Percentiles rank a stretch among this genome's conserved stretches.
phyloP scores from a whole-genome alignment of 2,329 filamentous ascomycete species.

The Penicillium sp. region DNA sequence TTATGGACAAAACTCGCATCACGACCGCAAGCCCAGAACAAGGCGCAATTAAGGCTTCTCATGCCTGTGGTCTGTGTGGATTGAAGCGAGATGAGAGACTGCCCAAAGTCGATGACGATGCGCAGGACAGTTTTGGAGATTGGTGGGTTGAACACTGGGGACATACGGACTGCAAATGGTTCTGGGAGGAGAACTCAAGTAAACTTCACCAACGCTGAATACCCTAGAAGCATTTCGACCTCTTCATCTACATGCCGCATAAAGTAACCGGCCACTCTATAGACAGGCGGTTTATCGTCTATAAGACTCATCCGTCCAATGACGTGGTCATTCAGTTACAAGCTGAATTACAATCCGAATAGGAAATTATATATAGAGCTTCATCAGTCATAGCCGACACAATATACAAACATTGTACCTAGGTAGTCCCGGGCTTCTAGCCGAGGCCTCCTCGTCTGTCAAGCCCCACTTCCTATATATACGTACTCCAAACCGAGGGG shows the following conservation, averaged over 20 bases:
- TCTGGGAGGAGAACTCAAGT: conserved; percentile 76
- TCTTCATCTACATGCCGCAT: neutral
- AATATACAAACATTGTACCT: neutral
- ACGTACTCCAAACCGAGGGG: neutral
- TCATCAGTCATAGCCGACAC: too few relatives aligned
- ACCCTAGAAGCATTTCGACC: neutral
- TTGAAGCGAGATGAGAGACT: conserved; percentile 83
- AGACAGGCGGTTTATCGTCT: neutral
- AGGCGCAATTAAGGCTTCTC: conserved; percentile 68
- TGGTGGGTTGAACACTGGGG: conserved; percentile 95
- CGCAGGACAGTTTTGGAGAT: conserved; percentile 90
- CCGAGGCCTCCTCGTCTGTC: neutral
- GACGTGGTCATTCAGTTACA: neutral
- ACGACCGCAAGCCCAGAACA: conserved; percentile 58
- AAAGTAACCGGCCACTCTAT: neutral
- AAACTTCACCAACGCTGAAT: conserved; percentile 64
- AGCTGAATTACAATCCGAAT: neutral
- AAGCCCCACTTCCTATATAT: conserved; percentile 1
- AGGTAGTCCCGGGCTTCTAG: neutral
- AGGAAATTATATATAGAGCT: neutral
- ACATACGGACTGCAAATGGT: conserved; percentile 72
- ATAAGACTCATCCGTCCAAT: neutral
- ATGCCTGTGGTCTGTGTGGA: conserved; percentile 80
- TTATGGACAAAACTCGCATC: conserved; percentile 65
- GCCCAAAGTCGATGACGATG: conserved; percentile 66